Conservation (phyloP, 2,329 filamentous ascomycete genomes). For the Fusarium chaquense region DNA sequence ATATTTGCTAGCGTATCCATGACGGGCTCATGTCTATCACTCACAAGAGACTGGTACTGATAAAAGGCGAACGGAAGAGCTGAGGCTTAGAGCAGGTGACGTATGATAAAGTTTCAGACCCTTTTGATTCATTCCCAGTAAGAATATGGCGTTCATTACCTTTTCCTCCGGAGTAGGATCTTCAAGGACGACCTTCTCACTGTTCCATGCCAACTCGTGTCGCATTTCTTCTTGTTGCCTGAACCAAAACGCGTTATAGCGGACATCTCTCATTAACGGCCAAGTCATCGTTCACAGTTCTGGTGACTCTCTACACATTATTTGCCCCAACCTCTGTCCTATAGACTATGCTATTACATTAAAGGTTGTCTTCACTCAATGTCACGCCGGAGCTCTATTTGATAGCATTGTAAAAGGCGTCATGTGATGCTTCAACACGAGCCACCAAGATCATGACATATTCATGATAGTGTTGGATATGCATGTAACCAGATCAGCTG, state of each 20-base stretch:
- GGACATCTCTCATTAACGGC: conserved; percentile 18
- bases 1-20: conserved; percentile 16
- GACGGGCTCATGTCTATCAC: conserved; percentile 1
- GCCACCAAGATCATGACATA: conserved; percentile 42
- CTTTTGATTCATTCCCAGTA: conserved; percentile 2
- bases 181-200: not conserved
- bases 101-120: conserved; percentile 37
- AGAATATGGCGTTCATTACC: conserved; percentile 7
- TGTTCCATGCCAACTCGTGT: not conserved
- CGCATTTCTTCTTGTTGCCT: not conserved
- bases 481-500: conserved; percentile 20
- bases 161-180: not conserved
- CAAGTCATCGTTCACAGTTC: conserved; percentile 22
- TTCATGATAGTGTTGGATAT: conserved; percentile 32
- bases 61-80: not conserved
- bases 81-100: conserved; percentile 6
- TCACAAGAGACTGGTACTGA: not conserved
- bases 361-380: conserved; percentile 27
- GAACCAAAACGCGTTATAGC: not conserved
- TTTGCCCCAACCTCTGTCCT: not conserved
- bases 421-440: conserved; percentile 32
- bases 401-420: conserved; percentile 16
- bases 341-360: not conserved
- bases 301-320: conserved; percentile 8
- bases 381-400: conserved; percentile 29